A percentile compares a stretch with the other conserved stretches of the same genome.
Conservation (phyloP, 495 filamentous ascomycete genomes). For the Tuber magnatum region DNA sequence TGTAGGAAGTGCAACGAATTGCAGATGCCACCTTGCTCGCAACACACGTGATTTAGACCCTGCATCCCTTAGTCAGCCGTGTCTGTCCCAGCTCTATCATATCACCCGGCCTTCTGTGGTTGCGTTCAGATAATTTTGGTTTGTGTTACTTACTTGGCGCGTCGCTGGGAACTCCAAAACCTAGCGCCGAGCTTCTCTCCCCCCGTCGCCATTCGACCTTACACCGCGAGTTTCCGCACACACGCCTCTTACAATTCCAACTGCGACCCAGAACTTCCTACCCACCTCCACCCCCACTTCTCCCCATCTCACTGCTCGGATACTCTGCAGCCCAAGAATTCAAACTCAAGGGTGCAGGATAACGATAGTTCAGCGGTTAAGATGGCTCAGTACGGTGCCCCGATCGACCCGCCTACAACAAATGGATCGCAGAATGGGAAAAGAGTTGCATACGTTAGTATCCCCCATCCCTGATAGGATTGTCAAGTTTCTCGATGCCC, state of each 20-base stretch:
- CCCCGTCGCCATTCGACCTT: neutral
- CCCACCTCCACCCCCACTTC: neutral
- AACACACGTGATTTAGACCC: conserved; percentile 24
- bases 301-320: neutral
- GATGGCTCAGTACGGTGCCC: conserved; percentile 35
- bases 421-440: conserved; percentile 37
- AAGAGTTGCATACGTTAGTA: conserved; percentile 40
- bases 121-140: neutral
- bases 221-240: conserved; percentile 1
- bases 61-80: conserved; percentile 9
- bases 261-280: conserved; percentile 7
- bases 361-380: conserved; percentile 9
- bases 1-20: neutral
- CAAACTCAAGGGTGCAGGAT: conserved; percentile 19
- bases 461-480: conserved; percentile 3
- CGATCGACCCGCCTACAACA: conserved; percentile 39
- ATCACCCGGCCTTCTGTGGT: neutral
- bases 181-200: conserved; percentile 13
- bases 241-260: conserved; percentile 14
- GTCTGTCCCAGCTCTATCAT: neutral
- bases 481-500: neutral
- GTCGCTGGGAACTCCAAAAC: neutral
- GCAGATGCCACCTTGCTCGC: conserved; percentile 35
- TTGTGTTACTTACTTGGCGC: conserved; percentile 5
- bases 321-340: neutral